phyloP scores from a whole-genome alignment of 805 yeast species.

The Candida glaebosa region DNA sequence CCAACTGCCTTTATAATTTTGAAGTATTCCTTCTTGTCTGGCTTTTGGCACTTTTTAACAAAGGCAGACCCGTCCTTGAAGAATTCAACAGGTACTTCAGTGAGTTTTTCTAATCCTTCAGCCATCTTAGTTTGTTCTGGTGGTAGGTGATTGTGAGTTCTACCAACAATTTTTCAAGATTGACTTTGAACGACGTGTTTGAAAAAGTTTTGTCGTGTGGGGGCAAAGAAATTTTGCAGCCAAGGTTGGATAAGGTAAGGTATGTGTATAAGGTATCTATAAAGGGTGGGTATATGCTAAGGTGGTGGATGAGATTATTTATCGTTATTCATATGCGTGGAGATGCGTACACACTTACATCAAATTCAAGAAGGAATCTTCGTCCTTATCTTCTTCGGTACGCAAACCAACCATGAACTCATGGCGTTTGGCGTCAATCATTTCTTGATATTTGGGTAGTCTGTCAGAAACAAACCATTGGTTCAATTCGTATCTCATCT shows the following conservation, averaged over 20 bases:
- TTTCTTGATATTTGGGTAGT: conserved; percentile 17
- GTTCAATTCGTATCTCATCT: conserved; percentile 22
- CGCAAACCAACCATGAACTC: conserved; percentile 21
- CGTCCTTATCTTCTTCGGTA: conserved; percentile 25
- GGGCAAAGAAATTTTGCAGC: not conserved
- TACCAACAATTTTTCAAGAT: no score
- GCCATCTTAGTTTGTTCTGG: conserved; percentile 27
- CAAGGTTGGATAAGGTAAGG: no score
- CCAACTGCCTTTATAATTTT: conserved; percentile 94
- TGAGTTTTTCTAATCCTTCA: conserved; percentile 68
- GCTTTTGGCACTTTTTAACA: conserved; percentile 89
- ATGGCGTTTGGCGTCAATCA: conserved; percentile 21
- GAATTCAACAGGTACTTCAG: conserved; percentile 88
- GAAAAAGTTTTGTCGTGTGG: conserved; percentile 5
- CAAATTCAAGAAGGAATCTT: conserved; percentile 27
- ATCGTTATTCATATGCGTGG: not conserved
- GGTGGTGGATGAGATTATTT: no score
- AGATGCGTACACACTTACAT: conserved; percentile 5
- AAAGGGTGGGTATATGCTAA: conserved; percentile 3
- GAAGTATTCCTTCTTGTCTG: conserved; percentile 82
- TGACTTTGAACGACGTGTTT: not conserved
- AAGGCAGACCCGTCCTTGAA: conserved; percentile 88
- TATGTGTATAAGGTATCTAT: no score
- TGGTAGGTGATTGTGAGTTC: no score
- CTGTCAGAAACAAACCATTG: conserved; percentile 19